phyloP scores from a whole-genome alignment of 306 rosid species.

The Betula pendula region DNA sequence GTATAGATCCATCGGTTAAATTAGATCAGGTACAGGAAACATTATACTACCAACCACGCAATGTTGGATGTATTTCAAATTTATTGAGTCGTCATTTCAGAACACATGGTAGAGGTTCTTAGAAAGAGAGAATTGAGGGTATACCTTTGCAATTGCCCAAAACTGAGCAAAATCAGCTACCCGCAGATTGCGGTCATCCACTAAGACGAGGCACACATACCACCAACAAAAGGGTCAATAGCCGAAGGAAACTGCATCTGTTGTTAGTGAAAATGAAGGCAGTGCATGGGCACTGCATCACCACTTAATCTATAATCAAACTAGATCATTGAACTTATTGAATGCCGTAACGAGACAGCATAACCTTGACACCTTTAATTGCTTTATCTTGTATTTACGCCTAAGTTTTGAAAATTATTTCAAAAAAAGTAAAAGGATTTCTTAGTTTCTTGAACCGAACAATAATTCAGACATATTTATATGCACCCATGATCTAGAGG shows the following conservation, averaged over 20 bases:
- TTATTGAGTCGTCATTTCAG: conserved; percentile 62
- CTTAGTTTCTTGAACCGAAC: conserved; percentile 24
- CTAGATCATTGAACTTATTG: conserved; percentile 57
- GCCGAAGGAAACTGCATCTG: conserved; percentile 97
- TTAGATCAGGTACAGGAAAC: conserved; percentile 21
- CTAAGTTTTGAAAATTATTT: conserved; percentile 26
- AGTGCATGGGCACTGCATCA: conserved; percentile 90
- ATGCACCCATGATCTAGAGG: conserved; percentile 19
- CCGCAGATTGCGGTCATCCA: conserved; percentile 99
- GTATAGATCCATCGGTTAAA: conserved; percentile 3
- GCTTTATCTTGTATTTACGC: conserved; percentile 33
- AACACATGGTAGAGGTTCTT: conserved; percentile 73
- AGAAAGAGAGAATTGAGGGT: conserved; percentile 73
- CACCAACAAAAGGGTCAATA: conserved; percentile 99
- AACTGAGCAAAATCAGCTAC: conserved; percentile 99
- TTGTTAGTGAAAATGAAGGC: conserved; percentile 86
- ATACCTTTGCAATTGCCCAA: conserved; percentile 99
- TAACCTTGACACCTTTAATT: conserved; percentile 24
- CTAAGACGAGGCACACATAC: conserved; percentile 99
- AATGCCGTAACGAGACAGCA: conserved; percentile 45
- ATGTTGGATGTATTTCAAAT: conserved; percentile 39
- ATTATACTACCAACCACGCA: conserved; percentile 32
- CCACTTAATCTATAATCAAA: conserved; percentile 69
- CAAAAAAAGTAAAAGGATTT: not conserved
- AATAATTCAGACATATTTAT: conserved; percentile 31